These are phyloP conservation scores for Boletus sp. DNA, from an alignment of 768 basidiomycete species.

Conservation along the genomic window DNA sequence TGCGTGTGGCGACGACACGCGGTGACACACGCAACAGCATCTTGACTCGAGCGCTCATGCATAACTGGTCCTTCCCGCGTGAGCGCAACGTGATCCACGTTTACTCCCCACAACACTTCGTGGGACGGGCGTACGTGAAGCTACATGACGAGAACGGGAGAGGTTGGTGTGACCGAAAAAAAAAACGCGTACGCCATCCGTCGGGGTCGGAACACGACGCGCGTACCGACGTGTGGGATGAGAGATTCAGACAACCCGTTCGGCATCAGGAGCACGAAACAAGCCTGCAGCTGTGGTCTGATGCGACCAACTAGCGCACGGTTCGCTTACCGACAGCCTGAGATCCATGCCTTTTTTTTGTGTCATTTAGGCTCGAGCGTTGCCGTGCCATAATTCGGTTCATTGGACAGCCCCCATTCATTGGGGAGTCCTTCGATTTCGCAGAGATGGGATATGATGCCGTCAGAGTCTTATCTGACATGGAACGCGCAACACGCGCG, in stretches of 20 bases:
- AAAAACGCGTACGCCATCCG: not conserved
- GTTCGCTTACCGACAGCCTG: not conserved
- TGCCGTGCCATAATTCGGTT: not conserved
- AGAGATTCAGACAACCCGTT: too few species aligned
- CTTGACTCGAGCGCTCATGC: not conserved
- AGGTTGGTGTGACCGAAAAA: not conserved
- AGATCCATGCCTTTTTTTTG: not conserved
- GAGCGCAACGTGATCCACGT: not conserved
- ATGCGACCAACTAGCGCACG: too few species aligned
- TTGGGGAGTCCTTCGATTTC: not conserved
- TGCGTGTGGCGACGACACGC: too few species aligned
- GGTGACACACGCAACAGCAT: not conserved
- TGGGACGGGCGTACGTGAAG: not conserved
- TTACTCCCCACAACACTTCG: not conserved
- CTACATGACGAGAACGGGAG: not conserved
- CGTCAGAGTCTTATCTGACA: not conserved
- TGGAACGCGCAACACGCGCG: not conserved
- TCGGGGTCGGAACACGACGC: not conserved
- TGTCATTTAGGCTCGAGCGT: not conserved
- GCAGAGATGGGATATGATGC: not conserved
- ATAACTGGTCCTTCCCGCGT: not conserved
- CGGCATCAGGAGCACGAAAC: too few species aligned
- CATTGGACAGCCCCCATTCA: not conserved
- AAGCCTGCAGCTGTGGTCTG: too few species aligned
- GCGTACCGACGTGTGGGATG: too few species aligned